Percentiles rank a stretch among this genome's conserved stretches.
phyloP scores from a whole-genome alignment of 2,329 filamentous ascomycete species.

The Raffaelea ambrosiae region DNA sequence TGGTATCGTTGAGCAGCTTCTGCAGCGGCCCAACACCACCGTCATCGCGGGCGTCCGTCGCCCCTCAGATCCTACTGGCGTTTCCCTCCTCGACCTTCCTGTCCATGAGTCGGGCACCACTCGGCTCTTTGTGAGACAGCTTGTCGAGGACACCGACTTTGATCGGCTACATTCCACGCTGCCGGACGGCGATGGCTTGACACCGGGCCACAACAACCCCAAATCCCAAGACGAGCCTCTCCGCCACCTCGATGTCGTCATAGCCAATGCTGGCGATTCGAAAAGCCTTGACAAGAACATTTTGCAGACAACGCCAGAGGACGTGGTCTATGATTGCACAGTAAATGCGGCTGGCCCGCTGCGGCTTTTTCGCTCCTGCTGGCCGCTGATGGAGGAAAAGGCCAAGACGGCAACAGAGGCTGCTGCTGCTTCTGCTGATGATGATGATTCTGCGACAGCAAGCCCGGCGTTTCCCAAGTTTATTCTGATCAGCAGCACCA shows the following conservation, averaged over 20 bases:
- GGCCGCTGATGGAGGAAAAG: constrained; percentile 12
- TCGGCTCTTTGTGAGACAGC: constrained; percentile 13
- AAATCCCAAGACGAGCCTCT: constrained; percentile 6
- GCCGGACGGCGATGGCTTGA: too few relatives aligned
- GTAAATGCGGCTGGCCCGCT: constrained; percentile 17
- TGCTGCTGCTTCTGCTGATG: background rate
- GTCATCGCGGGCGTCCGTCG: constrained; percentile 19
- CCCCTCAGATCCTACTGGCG: constrained; percentile 24
- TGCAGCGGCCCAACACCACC: constrained; percentile 15
- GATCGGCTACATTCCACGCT: constrained; percentile 11
- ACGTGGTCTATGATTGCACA: constrained; percentile 13
- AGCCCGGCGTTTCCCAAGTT: constrained; percentile 12
- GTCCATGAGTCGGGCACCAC: constrained; percentile 10
- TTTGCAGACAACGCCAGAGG: constrained; percentile 10
- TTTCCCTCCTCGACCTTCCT: constrained; percentile 72
- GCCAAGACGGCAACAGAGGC: background rate
- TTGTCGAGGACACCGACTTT: constrained; percentile 13
- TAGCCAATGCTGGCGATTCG: constrained; percentile 20
- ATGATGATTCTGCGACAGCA: background rate
- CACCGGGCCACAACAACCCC: background rate
- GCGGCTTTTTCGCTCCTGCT: constrained; percentile 16
- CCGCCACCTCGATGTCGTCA: constrained; percentile 15
- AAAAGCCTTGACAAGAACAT: constrained; percentile 12
- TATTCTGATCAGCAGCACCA: constrained; percentile 16
- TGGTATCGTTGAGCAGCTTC: constrained; percentile 6